Conservation (phyloP, 805 yeast species). For the Monosporozyma aerobia region DNA sequence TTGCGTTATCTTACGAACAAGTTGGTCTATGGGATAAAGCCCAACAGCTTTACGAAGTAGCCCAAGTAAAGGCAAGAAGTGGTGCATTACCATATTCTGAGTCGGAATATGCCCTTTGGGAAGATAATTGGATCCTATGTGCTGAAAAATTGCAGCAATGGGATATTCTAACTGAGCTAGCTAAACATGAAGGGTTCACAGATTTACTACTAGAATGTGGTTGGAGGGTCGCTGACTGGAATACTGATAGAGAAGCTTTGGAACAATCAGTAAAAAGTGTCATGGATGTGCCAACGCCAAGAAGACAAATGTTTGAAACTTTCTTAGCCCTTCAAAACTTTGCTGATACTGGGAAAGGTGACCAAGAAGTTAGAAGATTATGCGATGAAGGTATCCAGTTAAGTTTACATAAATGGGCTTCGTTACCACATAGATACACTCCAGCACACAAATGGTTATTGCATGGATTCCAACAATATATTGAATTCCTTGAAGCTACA, state of each 20-base stretch:
- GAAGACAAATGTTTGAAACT: constrained; percentile 92
- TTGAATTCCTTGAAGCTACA: constrained; percentile 94
- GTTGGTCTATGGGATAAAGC: constrained; percentile 93
- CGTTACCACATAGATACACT: constrained; percentile 63
- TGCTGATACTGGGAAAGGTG: constrained; percentile 80
- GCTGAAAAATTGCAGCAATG: constrained; percentile 96
- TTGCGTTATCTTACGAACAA: constrained; percentile 91
- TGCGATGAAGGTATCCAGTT: constrained; percentile 96
- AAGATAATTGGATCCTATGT: constrained; percentile 95
- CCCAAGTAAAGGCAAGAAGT: constrained; percentile 92
- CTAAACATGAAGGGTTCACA: constrained; percentile 96
- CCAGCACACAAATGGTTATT: constrained; percentile 82
- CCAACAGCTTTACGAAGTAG: constrained; percentile 85
- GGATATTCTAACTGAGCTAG: constrained; percentile 93
- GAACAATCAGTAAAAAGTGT: constrained; percentile 92
- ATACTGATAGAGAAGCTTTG: constrained; percentile 84
- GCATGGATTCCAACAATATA: constrained; percentile 94
- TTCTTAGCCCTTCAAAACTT: constrained; percentile 87
- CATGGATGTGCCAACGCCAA: constrained; percentile 97
- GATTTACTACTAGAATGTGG: constrained; percentile 96
- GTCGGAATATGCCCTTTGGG: constrained; percentile 93
- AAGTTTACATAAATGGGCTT: constrained; percentile 86
- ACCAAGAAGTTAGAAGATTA: constrained; percentile 72
- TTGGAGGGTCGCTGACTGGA: constrained; percentile 99
- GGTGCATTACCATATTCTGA: constrained; percentile 94